These are phyloP conservation scores for Neurospora sp. DNA, from an alignment of 495 filamentous ascomycete species.

Conservation along the genomic window DNA sequence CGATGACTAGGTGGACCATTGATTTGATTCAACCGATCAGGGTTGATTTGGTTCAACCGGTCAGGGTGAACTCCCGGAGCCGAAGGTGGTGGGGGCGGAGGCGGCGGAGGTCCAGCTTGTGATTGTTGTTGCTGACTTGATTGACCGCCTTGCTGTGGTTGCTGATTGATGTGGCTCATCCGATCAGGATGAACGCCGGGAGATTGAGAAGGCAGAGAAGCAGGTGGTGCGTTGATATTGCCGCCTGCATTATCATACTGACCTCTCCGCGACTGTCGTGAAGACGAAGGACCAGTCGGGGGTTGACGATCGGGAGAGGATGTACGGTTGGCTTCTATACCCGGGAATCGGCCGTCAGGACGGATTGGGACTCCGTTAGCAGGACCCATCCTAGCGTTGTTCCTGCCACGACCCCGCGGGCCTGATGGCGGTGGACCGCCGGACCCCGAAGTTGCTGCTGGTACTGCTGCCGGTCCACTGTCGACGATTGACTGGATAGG, in stretches of 20 bases:
- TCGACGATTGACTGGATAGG: slow-evolving; percentile 40
- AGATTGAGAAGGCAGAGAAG: slow-evolving; percentile 16
- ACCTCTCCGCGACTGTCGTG: slow-evolving; percentile 25
- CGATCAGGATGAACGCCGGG: slow-evolving; percentile 36
- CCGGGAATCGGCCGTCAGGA: slow-evolving; percentile 26
- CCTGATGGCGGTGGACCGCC: slow-evolving; percentile 56
- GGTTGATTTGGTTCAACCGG: slow-evolving; percentile 30
- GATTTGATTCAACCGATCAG: slow-evolving; percentile 38
- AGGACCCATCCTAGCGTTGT: slow-evolving; percentile 22
- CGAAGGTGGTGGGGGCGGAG: slow-evolving; percentile 15
- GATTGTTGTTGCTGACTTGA: slow-evolving; percentile 5
- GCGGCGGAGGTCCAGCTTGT: slow-evolving; percentile 6
- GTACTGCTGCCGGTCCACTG: slow-evolving; percentile 10
- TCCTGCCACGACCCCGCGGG: slow-evolving; percentile 48
- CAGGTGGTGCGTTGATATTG: slow-evolving; percentile 18
- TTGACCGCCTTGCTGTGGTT: neutral
- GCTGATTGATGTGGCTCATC: slow-evolving; percentile 25
- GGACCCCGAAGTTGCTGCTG: neutral
- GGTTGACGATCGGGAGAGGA: slow-evolving; percentile 37
- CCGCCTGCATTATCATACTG: slow-evolving; percentile 22
- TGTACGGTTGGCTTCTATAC: slow-evolving; percentile 26
- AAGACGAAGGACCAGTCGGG: slow-evolving; percentile 40
- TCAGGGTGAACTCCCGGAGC: slow-evolving; percentile 8
- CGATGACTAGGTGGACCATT: slow-evolving; percentile 3
- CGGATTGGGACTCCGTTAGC: slow-evolving; percentile 24